Evolutionary conservation across 75 land plant genomes (phyloP).

Genomic region (Gnetum montanum): DNA sequence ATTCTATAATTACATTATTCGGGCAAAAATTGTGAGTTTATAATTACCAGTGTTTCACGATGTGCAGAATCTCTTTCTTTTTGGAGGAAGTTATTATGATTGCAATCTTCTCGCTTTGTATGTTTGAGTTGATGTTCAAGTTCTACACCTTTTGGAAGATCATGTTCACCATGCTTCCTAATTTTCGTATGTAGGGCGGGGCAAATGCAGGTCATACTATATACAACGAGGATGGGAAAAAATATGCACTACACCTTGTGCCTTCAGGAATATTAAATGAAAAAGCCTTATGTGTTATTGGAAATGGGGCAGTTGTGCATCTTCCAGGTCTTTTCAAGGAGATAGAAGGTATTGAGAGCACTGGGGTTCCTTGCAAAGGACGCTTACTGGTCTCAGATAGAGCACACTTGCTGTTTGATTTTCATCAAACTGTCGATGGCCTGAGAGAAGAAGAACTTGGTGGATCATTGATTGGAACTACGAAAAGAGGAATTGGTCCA

Average conservation of each 20-base stretch:
- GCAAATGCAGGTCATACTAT: constrained; percentile 98
- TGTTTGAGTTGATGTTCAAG: too few species aligned
- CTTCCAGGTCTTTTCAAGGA: constrained; percentile 66
- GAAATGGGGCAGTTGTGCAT: constrained; percentile 95
- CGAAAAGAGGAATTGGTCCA: constrained; percentile 90
- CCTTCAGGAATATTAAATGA: constrained; percentile 94
- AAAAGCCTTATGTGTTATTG: constrained; percentile 73
- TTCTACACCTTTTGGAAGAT: too few species aligned
- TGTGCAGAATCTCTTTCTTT: too few species aligned
- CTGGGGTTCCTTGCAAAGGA: constrained; percentile 56
- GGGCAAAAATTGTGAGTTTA: too few species aligned
- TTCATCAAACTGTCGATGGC: constrained; percentile 85
- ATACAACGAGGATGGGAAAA: constrained; percentile 85
- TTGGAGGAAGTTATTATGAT: too few species aligned
- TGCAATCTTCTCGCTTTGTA: too few species aligned
- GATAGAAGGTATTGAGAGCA: constrained; percentile 64
- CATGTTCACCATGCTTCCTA: too few species aligned
- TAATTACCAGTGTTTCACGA: too few species aligned
- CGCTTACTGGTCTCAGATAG: constrained; percentile 82
- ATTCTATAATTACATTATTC: too few species aligned
- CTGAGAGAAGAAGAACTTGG: constrained; percentile 87
- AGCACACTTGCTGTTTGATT: constrained; percentile 85
- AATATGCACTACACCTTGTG: constrained; percentile 92
- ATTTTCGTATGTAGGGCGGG: constrained; percentile 93
- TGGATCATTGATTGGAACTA: constrained; percentile 90